These are phyloP conservation scores for Polysphondylium violaceum DNA, from an alignment of 78 protist species.

Conservation along the genomic window DNA sequence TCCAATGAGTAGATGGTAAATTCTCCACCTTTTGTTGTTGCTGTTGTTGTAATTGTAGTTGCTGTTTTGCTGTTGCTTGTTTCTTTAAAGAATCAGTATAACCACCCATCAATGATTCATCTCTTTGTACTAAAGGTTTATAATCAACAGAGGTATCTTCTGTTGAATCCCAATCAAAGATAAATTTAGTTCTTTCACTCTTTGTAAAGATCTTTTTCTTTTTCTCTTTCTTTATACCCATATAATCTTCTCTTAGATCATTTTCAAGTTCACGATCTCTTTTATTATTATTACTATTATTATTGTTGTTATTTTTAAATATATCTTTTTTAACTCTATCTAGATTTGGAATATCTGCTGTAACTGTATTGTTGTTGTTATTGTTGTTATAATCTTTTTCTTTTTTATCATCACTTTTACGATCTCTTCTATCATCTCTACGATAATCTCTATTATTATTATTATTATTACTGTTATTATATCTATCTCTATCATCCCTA, in stretches of 20 bases:
- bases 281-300: background rate
- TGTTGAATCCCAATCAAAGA: slow-evolving; percentile 90
- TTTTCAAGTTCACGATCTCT: slow-evolving; percentile 1
- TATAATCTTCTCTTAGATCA: background rate
- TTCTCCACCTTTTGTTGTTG: background rate
- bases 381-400: background rate
- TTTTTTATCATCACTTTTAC: background rate
- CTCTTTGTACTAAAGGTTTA: slow-evolving; percentile 67
- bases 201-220: no score
- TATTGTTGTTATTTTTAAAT: background rate
- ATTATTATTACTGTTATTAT: slow-evolving; percentile 18
- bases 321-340: no score
- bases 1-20: slow-evolving; percentile 90
- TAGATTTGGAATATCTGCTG: no score
- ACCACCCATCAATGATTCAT: slow-evolving; percentile 77
- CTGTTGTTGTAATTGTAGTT: background rate
- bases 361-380: background rate
- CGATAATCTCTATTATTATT: background rate
- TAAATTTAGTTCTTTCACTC: slow-evolving; percentile 65
- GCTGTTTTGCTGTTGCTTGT: no score
- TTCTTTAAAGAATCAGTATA: no score
- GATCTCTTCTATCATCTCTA: background rate
- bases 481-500: background rate
- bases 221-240: background rate
- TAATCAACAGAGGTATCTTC: slow-evolving; percentile 89